phyloP scores from a whole-genome alignment of 495 filamentous ascomycete species.

The Astrothelium subdiscretum region DNA sequence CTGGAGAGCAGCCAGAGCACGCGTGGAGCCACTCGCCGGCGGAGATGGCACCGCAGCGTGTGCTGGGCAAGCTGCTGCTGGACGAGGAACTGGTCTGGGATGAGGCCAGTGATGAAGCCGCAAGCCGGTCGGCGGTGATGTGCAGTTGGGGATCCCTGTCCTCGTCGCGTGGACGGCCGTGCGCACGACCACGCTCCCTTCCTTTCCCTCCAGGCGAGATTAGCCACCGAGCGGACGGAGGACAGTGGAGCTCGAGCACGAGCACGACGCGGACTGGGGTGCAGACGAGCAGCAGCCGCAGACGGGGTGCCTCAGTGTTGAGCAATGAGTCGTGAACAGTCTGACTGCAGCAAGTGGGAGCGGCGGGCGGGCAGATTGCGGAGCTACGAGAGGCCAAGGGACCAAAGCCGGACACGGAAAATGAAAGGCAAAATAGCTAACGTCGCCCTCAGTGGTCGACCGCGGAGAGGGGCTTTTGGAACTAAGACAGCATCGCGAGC shows the following conservation, averaged over 20 bases:
- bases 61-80: background rate
- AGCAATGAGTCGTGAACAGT: background rate
- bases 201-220: background rate
- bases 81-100: background rate
- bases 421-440: conserved; percentile 1
- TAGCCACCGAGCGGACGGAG: background rate
- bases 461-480: background rate
- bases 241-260: too few species aligned
- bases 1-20: background rate
- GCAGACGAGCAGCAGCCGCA: background rate
- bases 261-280: background rate
- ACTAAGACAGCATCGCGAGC: background rate
- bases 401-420: background rate
- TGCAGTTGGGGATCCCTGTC: conserved; percentile 1
- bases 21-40: background rate
- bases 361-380: background rate
- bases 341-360: background rate
- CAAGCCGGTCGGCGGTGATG: background rate
- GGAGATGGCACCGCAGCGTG: background rate
- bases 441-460: background rate
- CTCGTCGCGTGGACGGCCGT: conserved; percentile 1
- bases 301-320: background rate
- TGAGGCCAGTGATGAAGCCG: background rate
- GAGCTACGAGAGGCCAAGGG: background rate
- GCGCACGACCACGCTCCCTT: background rate